These are phyloP conservation scores for Backusella tarrabulga DNA, from an alignment of 192 early-diverging fungal species.

Conservation along the genomic window DNA sequence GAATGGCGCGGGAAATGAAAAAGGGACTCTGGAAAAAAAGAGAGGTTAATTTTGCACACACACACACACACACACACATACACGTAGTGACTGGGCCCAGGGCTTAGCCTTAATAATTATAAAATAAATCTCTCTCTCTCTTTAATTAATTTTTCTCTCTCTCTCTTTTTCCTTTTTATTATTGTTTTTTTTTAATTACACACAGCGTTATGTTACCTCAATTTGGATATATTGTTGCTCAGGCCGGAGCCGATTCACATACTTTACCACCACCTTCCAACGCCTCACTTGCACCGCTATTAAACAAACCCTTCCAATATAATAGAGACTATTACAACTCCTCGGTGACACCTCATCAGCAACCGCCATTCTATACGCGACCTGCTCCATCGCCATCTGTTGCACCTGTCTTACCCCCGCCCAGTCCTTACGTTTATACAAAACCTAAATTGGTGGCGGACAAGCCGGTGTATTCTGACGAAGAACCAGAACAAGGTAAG, in stretches of 20 bases:
- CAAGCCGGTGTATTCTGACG: neutral
- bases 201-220: slow-evolving; percentile 17
- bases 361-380: slow-evolving; percentile 3
- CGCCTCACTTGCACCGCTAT: slow-evolving; percentile 7
- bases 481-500: neutral
- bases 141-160: neutral
- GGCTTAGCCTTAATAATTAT: neutral
- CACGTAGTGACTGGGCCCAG: neutral
- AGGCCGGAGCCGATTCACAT: slow-evolving; percentile 22
- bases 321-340: neutral
- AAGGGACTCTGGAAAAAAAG: too few relatives aligned
- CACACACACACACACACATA: neutral
- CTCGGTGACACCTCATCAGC: neutral
- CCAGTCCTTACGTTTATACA: neutral
- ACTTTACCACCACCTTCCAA: slow-evolving; percentile 12
- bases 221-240: slow-evolving; percentile 27
- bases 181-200: neutral
- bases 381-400: neutral
- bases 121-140: neutral
- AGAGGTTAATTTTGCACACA: too few relatives aligned
- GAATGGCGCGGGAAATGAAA: too few relatives aligned
- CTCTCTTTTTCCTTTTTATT: neutral
- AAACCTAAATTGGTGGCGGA: neutral
- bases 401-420: neutral
- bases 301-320: slow-evolving; percentile 4